Evolutionary conservation across 2,329 filamentous ascomycete species (phyloP).

Genomic region (Fusarium transvaalense): DNA sequence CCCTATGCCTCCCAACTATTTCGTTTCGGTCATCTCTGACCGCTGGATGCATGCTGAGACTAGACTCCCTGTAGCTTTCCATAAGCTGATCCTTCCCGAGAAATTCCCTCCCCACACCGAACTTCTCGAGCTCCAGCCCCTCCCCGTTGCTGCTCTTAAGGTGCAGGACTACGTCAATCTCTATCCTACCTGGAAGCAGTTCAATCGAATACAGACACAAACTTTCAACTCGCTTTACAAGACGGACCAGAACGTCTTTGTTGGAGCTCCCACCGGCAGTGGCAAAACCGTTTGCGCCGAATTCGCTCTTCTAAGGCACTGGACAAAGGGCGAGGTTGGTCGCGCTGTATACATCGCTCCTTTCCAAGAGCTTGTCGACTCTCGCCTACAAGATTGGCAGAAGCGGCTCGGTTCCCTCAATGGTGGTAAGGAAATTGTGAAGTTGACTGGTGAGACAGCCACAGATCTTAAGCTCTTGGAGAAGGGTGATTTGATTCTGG

Average conservation of each 20-base stretch:
- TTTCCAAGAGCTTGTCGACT: conserved; percentile 92
- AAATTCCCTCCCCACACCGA: conserved; percentile 96
- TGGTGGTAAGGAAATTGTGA: conserved; percentile 90
- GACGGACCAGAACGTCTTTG: conserved; percentile 91
- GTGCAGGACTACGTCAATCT: conserved; percentile 82
- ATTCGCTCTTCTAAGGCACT: conserved; percentile 90
- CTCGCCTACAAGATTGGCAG: conserved; percentile 85
- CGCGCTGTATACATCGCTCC: conserved; percentile 95
- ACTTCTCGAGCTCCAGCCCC: conserved; percentile 88
- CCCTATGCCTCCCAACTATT: conserved; percentile 98
- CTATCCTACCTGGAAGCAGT: conserved; percentile 86
- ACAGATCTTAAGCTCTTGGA: conserved; percentile 91
- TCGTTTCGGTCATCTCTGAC: conserved; percentile 94
- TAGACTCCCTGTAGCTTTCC: conserved; percentile 91
- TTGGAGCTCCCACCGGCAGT: conserved; percentile 92
- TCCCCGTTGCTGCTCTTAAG: conserved; percentile 91
- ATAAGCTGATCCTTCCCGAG: conserved; percentile 93
- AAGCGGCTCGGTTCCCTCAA: conserved; percentile 77
- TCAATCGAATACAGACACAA: conserved; percentile 98
- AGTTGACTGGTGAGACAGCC: conserved; percentile 92
- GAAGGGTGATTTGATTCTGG: conserved; percentile 87
- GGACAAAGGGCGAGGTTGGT: conserved; percentile 70
- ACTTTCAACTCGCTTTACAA: conserved; percentile 94
- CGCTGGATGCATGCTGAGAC: conserved; percentile 99
- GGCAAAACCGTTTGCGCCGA: conserved; percentile 98